Percentiles rank a stretch among this genome's conserved stretches.
Conservation (phyloP, 768 basidiomycete species). For the Crucibulum laeve region DNA sequence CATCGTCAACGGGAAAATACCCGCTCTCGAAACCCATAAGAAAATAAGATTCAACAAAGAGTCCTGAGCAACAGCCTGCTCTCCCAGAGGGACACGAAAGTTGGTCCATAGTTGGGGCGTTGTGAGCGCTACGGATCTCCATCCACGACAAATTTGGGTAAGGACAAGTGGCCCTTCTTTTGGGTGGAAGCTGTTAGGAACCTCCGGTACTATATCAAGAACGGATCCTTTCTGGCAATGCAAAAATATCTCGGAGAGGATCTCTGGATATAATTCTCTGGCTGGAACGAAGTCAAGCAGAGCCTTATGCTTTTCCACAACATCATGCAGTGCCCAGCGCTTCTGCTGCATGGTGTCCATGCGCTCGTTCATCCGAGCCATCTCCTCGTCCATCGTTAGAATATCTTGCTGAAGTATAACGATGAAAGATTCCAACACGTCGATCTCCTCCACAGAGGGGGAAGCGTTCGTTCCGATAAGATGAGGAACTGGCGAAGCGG, state of each 20-base stretch:
- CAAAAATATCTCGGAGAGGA: constrained; percentile 9
- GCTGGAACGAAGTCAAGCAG: constrained; percentile 7
- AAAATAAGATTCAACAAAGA: constrained; percentile 5
- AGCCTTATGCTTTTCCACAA: constrained; percentile 6
- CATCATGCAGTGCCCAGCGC: constrained; percentile 4
- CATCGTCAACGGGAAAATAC: constrained; percentile 6
- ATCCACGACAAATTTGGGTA: constrained; percentile 8
- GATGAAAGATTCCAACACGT: too few species aligned
- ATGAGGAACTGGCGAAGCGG: too few species aligned
- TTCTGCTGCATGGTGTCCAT: constrained; percentile 3
- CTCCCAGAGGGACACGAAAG: constrained; percentile 5
- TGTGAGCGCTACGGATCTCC: constrained; percentile 8
- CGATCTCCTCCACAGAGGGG: too few species aligned
- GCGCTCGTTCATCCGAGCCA: constrained; percentile 5
- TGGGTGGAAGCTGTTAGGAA: constrained; percentile 8
- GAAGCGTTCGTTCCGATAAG: too few species aligned
- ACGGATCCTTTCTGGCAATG: constrained; percentile 6
- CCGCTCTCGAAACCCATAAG: constrained; percentile 6
- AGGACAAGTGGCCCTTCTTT: constrained; percentile 7
- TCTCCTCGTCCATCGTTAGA: constrained; percentile 6
- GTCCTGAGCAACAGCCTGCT: not conserved
- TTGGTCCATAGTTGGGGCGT: constrained; percentile 12
- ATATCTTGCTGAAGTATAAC: too few species aligned
- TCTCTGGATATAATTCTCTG: constrained; percentile 8
- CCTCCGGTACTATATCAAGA: constrained; percentile 6